A percentile compares a stretch with the other conserved stretches of the same genome.
Conservation (phyloP, 306 rosid genomes). For the Spatholobus suberectus region DNA sequence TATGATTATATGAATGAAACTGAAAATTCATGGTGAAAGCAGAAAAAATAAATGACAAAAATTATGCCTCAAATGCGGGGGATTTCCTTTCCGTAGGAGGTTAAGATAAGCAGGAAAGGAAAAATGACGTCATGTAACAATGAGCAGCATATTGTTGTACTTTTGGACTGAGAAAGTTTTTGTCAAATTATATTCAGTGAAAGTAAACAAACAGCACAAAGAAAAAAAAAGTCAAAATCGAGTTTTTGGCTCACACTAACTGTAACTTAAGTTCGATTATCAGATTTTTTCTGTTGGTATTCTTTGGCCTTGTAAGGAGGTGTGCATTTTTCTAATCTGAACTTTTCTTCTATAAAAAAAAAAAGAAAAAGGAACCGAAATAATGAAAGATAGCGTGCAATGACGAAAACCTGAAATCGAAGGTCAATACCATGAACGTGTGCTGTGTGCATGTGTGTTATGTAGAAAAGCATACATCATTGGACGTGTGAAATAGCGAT, state of each 20-base stretch:
- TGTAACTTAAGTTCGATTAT: too few species aligned
- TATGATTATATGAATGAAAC: not conserved
- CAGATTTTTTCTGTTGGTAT: too few species aligned
- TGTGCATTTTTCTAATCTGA: too few species aligned
- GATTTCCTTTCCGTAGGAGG: constrained; percentile 12
- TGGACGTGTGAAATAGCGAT: constrained; percentile 18
- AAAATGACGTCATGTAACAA: constrained; percentile 25
- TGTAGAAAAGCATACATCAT: not conserved
- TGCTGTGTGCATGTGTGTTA: constrained; percentile 14
- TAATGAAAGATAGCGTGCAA: constrained; percentile 17
- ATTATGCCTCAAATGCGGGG: not conserved
- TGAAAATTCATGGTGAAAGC: not conserved
- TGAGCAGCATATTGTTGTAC: constrained; percentile 2
- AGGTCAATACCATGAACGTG: constrained; percentile 34
- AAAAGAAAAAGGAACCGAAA: not conserved
- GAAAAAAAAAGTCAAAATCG: too few species aligned
- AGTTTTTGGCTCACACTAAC: too few species aligned
- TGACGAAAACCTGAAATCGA: constrained; percentile 13
- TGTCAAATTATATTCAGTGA: constrained; percentile 17
- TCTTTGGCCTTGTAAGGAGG: too few species aligned
- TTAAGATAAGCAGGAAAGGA: constrained; percentile 15
- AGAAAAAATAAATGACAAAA: not conserved
- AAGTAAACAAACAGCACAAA: not conserved
- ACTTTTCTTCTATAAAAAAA: too few species aligned
- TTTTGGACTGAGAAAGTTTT: constrained; percentile 25